Evolutionary conservation across 2,329 filamentous ascomycete species (phyloP), one percentile per base, ranked within the genome.

Genomic region (Nemania sp.): DNA sequence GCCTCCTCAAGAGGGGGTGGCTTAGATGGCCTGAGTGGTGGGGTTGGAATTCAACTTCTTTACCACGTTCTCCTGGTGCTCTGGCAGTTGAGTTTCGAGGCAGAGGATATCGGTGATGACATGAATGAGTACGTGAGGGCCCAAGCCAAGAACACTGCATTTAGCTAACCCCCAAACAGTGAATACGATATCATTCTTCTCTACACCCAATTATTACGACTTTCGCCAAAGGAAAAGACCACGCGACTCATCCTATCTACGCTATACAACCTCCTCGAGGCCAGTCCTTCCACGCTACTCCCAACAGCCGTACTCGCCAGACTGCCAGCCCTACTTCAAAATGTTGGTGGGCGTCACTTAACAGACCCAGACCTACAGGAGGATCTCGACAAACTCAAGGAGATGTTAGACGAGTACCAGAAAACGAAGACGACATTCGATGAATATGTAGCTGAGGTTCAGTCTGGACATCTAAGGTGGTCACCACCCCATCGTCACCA

Each of bases 171-270:
- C 10, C 18, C n/a, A 67, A 53, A 43, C 72, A 97, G 94, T 74
- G 94, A 98, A 81, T 93, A 97, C 81, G 94, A 98, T 77, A 91
- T 98, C 73, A 87, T 98, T 70, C 87, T 94, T 54, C 88, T 98
- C 52, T 98, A 97, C 80, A 94, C 93, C n/a, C 92, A 97, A 73
- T 90, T 99, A 43, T 86, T 99, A 63, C 92, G 94, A 62, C 85
- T 97, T 49, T 98, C 96, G 1, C 94, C 95, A 52, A 99, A 99
- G 81, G 96, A 98, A 80, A 99, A 99, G 86, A 98, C 95, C 1
- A 98, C 95, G 0, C 90, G 96, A 32, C 87, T 99, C 62, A 88
- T 98, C 53, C 87, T 98, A 52, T 94, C 94, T 10, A 98, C 95
- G 7, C 87, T 99, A 47, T 88, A 92, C 79, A 98, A 97, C 81